A percentile compares a stretch with the other conserved stretches of the same genome.
Evolutionary conservation across 2,329 filamentous ascomycete genomes (phyloP).

Genomic region (Chlorencoelia australis): DNA sequence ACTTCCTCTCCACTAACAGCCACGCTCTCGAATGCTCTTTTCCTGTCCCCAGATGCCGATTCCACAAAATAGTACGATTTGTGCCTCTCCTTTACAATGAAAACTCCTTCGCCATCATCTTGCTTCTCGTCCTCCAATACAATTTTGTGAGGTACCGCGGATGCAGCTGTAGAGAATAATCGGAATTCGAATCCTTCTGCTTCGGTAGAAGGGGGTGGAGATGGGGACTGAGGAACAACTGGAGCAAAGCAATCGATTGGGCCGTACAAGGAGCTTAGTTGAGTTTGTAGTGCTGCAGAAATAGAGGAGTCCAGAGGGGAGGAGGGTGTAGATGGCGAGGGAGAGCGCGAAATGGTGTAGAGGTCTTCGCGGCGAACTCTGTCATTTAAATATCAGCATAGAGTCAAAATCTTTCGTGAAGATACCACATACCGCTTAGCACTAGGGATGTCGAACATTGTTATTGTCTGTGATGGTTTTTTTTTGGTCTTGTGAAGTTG

Average conservation of each 20-base stretch:
- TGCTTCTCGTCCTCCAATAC: conserved; percentile 36
- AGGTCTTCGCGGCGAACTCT: conserved; percentile 47
- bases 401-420: background rate
- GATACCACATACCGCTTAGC: conserved; percentile 38
- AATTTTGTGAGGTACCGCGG: conserved; percentile 35
- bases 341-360: too few relatives aligned
- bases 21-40: conserved; percentile 32
- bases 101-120: conserved; percentile 30
- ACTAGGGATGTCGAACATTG: conserved; percentile 43
- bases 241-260: conserved; percentile 21
- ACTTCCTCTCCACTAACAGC: conserved; percentile 46
- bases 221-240: too few relatives aligned
- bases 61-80: conserved; percentile 39
- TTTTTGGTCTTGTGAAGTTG: background rate
- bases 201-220: too few relatives aligned
- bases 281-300: conserved; percentile 11
- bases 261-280: too few relatives aligned
- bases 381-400: conserved; percentile 6
- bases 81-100: conserved; percentile 34
- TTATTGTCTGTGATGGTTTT: conserved; percentile 1
- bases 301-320: conserved; percentile 19
- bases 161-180: conserved; percentile 36
- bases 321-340: conserved; percentile 16
- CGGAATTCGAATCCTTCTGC: conserved; percentile 44
- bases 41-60: conserved; percentile 29